Percentiles rank a stretch among this genome's conserved stretches.
phyloP scores from a whole-genome alignment of 345 rosid genomes.

The Heritiera fomes region DNA sequence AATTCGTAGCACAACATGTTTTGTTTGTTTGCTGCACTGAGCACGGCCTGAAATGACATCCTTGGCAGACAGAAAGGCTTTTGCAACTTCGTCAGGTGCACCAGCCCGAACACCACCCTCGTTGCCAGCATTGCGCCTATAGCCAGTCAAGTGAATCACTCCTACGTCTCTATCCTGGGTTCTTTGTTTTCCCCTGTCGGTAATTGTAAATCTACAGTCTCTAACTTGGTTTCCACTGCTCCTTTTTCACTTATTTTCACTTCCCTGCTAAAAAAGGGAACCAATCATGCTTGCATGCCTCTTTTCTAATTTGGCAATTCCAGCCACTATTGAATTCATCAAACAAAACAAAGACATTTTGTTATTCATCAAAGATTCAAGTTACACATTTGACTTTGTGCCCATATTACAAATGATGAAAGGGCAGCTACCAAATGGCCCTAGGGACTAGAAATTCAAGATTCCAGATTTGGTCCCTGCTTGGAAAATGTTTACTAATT shows the following conservation, averaged over 20 bases:
- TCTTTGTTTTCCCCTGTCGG: slow-evolving; percentile 31
- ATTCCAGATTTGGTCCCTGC: no score
- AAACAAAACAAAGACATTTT: neutral
- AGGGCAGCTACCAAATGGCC: no score
- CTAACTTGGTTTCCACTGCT: slow-evolving; percentile 35
- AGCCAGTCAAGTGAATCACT: slow-evolving; percentile 38
- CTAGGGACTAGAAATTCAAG: no score
- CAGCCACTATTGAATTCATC: neutral
- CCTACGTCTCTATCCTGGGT: slow-evolving; percentile 31
- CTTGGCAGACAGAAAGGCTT: slow-evolving; percentile 36
- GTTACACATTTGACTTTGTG: neutral
- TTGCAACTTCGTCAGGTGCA: slow-evolving; percentile 31
- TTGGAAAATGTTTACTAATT: no score
- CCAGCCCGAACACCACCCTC: slow-evolving; percentile 25
- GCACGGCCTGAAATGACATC: slow-evolving; percentile 30
- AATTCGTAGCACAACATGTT: neutral
- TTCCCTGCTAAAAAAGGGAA: slow-evolving; percentile 20
- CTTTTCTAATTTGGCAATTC: neutral
- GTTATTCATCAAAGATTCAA: neutral
- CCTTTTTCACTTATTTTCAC: slow-evolving; percentile 35
- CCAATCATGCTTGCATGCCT: neutral
- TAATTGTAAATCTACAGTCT: slow-evolving; percentile 36
- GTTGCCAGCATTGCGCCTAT: neutral
- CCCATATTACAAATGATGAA: no score
- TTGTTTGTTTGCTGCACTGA: slow-evolving; percentile 20